Evolutionary conservation across 176 grass and related monocot species (phyloP).

Genomic region (Typha latifolia): DNA sequence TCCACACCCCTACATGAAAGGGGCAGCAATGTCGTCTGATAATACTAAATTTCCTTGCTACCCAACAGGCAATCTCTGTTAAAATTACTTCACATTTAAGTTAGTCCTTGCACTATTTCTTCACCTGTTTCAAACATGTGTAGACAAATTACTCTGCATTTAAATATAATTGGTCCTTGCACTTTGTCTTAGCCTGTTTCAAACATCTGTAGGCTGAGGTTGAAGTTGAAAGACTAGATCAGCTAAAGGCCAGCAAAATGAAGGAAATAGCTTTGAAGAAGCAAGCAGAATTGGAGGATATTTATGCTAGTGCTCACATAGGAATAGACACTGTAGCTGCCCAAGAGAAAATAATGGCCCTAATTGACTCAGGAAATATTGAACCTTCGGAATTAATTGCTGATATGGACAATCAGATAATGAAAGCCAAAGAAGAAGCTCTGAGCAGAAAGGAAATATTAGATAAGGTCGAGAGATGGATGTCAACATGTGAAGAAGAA

Average conservation of each 20-base stretch:
- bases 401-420: constrained; percentile 84
- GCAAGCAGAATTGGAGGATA: constrained; percentile 74
- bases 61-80: too few relatives aligned
- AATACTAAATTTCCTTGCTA: too few relatives aligned
- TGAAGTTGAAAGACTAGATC: constrained; percentile 75
- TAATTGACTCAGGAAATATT: constrained; percentile 84
- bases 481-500: constrained; percentile 97
- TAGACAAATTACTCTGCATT: constrained; percentile 20
- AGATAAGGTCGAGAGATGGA: constrained; percentile 95
- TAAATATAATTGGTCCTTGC: not conserved
- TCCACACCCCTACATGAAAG: too few relatives aligned
- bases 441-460: constrained; percentile 95
- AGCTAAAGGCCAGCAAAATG: constrained; percentile 82
- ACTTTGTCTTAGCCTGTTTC: constrained; percentile 14
- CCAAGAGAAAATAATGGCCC: constrained; percentile 61
- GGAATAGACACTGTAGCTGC: constrained; percentile 71
- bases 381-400: constrained; percentile 94
- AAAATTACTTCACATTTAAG: too few relatives aligned
- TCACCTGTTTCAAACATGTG: constrained; percentile 8
- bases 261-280: constrained; percentile 93
- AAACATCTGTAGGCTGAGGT: constrained; percentile 46
- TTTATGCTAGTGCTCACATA: constrained; percentile 68
- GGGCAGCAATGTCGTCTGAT: too few relatives aligned
- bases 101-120: constrained; percentile 1
- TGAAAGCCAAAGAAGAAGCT: constrained; percentile 95